Percentiles rank a stretch among this genome's conserved stretches.
Evolutionary conservation across 371 early-diverging fungal genomes (phyloP).

Genomic region (Zychaea mexicana): DNA sequence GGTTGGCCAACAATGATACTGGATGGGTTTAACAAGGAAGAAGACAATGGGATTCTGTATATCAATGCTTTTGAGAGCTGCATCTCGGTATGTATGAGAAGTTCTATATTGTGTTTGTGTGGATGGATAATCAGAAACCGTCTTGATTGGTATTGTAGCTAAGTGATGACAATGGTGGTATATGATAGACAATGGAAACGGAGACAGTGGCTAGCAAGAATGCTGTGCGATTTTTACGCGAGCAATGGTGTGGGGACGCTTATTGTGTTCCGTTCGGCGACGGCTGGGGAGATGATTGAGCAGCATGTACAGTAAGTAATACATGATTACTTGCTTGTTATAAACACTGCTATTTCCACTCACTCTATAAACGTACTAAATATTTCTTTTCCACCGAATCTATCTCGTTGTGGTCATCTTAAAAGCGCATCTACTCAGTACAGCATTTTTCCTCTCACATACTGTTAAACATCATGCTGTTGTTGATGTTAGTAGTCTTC

Average conservation of each 20-base stretch:
- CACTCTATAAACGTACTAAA: too few species aligned
- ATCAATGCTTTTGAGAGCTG: constrained; percentile 62
- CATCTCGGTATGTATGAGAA: constrained; percentile 51
- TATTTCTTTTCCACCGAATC: too few species aligned
- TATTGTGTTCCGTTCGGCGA: constrained; percentile 37
- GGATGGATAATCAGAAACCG: too few species aligned
- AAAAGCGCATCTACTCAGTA: too few species aligned
- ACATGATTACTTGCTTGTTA: too few species aligned
- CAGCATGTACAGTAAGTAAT: too few species aligned
- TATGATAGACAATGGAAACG: constrained; percentile 67
- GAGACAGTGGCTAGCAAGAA: constrained; percentile 63
- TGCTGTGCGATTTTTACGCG: constrained; percentile 50
- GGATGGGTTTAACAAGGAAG: constrained; percentile 16
- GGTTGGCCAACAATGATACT: constrained; percentile 29
- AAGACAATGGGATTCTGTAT: constrained; percentile 54
- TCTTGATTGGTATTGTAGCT: background rate
- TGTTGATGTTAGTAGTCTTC: too few species aligned
- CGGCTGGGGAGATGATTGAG: too few species aligned
- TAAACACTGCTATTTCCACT: too few species aligned
- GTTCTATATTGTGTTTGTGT: background rate
- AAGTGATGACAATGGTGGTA: background rate
- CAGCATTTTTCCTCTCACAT: too few species aligned
- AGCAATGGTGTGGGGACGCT: constrained; percentile 43
- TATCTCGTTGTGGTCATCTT: too few species aligned
- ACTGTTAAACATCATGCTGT: too few species aligned